Evolutionary conservation across 2,329 filamentous ascomycete genomes (phyloP).

Genomic region (Clarireedia hainanense): DNA sequence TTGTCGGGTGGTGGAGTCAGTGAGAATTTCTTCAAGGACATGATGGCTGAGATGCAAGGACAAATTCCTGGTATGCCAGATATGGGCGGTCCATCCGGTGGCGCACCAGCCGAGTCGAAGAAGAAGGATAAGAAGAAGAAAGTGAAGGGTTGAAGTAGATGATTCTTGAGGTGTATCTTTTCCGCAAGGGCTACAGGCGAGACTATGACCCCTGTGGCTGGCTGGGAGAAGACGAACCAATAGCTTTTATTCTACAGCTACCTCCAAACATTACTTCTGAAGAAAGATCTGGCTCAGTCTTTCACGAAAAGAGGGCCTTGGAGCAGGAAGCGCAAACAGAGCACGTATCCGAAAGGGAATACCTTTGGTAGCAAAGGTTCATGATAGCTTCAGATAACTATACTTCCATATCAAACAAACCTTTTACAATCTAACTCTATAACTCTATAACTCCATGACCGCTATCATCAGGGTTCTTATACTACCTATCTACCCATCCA

Average conservation of each 20-base stretch:
- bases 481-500: no score
- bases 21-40: slow-evolving; percentile 91
- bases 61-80: slow-evolving; percentile 34
- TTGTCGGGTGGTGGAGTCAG: slow-evolving; percentile 88
- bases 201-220: not conserved
- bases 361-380: slow-evolving; percentile 9
- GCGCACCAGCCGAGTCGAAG: slow-evolving; percentile 34
- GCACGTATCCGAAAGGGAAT: slow-evolving; percentile 4
- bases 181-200: not conserved
- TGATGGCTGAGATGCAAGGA: slow-evolving; percentile 83
- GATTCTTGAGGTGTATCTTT: no score
- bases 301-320: no score
- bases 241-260: not conserved
- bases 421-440: no score
- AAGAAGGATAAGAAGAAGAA: slow-evolving; percentile 38
- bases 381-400: not conserved
- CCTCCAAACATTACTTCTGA: no score
- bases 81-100: slow-evolving; percentile 26
- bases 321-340: not conserved
- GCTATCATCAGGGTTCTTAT: no score
- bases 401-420: no score
- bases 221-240: not conserved
- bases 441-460: no score
- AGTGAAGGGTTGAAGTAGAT: slow-evolving; percentile 17
- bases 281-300: no score